Evolutionary conservation across 257 asterid species (phyloP).

Genomic region (Cruciata laevipes): DNA sequence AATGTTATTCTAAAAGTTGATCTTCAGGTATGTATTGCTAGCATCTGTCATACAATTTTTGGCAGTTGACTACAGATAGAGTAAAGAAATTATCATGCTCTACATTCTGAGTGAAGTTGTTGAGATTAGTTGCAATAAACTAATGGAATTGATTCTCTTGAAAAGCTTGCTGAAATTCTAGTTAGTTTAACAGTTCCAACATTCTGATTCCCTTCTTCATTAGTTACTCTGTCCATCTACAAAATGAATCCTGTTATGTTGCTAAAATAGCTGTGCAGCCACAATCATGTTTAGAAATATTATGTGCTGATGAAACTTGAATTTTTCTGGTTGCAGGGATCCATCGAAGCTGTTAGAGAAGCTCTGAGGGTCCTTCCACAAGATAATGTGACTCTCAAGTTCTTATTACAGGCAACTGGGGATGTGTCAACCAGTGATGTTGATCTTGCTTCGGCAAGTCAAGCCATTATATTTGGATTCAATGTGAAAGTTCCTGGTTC

Average conservation of each 20-base stretch:
- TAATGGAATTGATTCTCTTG: neutral
- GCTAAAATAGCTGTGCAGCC: neutral
- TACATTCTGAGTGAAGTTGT: neutral
- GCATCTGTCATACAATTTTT: neutral
- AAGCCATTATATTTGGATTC: constrained; percentile 84
- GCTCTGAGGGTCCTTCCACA: constrained; percentile 96
- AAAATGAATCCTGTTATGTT: neutral
- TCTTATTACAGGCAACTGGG: constrained; percentile 86
- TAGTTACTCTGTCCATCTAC: neutral
- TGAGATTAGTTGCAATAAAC: neutral
- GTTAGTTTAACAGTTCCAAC: neutral
- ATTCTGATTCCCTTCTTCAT: neutral
- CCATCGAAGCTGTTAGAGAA: constrained; percentile 83
- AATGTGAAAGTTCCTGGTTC: constrained; percentile 79
- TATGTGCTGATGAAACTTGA: neutral
- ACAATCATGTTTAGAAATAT: neutral
- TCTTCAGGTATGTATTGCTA: constrained; percentile 60
- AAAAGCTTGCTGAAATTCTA: neutral
- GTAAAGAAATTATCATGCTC: neutral
- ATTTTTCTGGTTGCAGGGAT: constrained; percentile 49
- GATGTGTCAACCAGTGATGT: constrained; percentile 83
- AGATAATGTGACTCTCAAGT: constrained; percentile 81
- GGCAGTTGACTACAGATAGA: neutral
- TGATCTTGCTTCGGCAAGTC: constrained; percentile 91
- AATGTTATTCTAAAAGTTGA: constrained; percentile 91